A percentile compares a stretch with the other conserved stretches of the same genome.
Evolutionary conservation across 805 yeast species (phyloP).

Genomic region (Hanseniaspora occidentalis): DNA sequence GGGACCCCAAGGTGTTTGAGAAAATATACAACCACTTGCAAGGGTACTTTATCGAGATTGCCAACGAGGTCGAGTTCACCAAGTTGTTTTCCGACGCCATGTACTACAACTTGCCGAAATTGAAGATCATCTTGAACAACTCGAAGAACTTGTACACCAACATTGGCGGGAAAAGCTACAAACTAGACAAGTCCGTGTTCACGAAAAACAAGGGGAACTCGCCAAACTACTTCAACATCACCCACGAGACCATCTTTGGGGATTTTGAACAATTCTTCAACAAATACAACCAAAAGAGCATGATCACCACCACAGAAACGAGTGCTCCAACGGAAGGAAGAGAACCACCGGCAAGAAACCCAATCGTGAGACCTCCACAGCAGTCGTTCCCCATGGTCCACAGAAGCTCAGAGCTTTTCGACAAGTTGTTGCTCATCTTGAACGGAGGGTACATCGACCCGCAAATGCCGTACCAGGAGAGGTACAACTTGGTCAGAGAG

Average conservation of each 20-base stretch:
- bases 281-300: conserved; percentile 17
- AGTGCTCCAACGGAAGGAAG: too few relatives aligned
- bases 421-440: conserved; percentile 40
- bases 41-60: conserved; percentile 61
- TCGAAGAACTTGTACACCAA: conserved; percentile 42
- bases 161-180: conserved; percentile 50
- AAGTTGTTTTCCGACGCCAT: conserved; percentile 56
- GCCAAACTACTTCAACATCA: conserved; percentile 66
- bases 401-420: conserved; percentile 43
- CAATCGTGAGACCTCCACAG: conserved; percentile 66
- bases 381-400: conserved; percentile 40
- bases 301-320: too few relatives aligned
- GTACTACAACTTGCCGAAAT: conserved; percentile 53
- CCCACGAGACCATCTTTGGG: conserved; percentile 38
- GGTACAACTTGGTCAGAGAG: conserved; percentile 49
- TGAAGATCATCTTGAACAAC: conserved; percentile 36
- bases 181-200: conserved; percentile 44
- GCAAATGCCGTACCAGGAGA: conserved; percentile 40
- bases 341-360: neutral
- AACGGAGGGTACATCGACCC: conserved; percentile 35
- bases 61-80: conserved; percentile 46
- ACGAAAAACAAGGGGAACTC: conserved; percentile 44
- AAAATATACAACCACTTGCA: conserved; percentile 61
- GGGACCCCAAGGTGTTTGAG: conserved; percentile 59
- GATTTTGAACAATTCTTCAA: conserved; percentile 34